A percentile compares a stretch with the other conserved stretches of the same genome.
Evolutionary conservation across 345 rosid species (phyloP).

Genomic region (Euphorbia tirucalli): DNA sequence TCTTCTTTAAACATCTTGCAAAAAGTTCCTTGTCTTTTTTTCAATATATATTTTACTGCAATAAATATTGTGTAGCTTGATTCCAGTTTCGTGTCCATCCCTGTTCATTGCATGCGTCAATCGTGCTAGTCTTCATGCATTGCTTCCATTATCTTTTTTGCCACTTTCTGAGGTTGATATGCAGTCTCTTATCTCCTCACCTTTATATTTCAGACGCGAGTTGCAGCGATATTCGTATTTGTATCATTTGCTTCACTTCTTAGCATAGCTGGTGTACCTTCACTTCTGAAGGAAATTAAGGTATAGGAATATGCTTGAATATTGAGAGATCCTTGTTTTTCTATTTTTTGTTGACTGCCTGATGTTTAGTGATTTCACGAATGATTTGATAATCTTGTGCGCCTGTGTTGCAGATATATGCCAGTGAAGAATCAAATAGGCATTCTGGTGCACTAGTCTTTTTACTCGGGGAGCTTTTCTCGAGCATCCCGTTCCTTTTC

Average conservation of each 20-base stretch:
- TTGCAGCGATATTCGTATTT: constrained; percentile 77
- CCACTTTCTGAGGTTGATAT: not conserved
- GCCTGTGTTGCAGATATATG: constrained; percentile 56
- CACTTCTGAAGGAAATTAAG: constrained; percentile 76
- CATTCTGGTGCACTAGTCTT: constrained; percentile 94
- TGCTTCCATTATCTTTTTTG: not conserved
- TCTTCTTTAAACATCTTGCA: not conserved
- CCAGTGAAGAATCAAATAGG: constrained; percentile 76
- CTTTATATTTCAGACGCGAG: constrained; percentile 68
- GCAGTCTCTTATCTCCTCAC: constrained; percentile 16
- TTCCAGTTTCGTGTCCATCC: not conserved
- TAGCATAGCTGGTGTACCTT: constrained; percentile 78
- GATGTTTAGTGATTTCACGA: not conserved
- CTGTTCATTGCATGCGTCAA: not conserved
- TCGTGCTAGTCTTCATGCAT: not conserved
- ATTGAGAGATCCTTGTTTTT: not conserved
- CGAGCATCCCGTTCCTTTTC: constrained; percentile 95
- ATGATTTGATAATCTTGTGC: constrained; percentile 8
- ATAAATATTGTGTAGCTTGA: not conserved
- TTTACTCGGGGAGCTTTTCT: constrained; percentile 82
- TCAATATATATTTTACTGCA: not conserved
- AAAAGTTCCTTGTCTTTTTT: not conserved
- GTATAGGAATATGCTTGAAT: constrained; percentile 28
- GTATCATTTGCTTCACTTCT: constrained; percentile 86
- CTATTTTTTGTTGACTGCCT: not conserved